A percentile compares a stretch with the other conserved stretches of the same genome.
Conservation (phyloP, 208 protist species). For the Crithidia sp. region DNA sequence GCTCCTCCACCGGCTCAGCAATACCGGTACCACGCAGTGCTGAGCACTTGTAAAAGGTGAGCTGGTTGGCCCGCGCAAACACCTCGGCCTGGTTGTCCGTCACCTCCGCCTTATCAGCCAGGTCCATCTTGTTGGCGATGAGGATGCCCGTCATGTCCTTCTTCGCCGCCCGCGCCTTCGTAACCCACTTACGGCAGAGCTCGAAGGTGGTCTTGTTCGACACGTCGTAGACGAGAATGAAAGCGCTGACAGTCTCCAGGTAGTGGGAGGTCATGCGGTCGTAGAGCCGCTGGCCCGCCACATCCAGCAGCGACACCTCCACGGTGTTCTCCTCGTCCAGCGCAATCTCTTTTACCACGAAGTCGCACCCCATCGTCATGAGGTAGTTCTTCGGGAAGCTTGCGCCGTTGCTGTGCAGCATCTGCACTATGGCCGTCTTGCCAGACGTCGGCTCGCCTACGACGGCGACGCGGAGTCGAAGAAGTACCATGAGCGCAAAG, state of each 20-base stretch:
- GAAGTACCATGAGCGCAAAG: constrained; percentile 69
- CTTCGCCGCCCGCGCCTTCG: constrained; percentile 47
- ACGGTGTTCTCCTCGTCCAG: constrained; percentile 84
- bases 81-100: constrained; percentile 86
- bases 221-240: constrained; percentile 90
- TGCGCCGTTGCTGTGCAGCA: constrained; percentile 88
- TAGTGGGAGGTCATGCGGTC: constrained; percentile 77
- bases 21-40: constrained; percentile 82
- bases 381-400: constrained; percentile 92
- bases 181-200: constrained; percentile 83
- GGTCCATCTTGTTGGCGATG: constrained; percentile 91
- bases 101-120: constrained; percentile 87
- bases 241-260: constrained; percentile 66
- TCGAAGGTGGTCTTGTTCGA: constrained; percentile 93
- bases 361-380: constrained; percentile 94
- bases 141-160: constrained; percentile 80
- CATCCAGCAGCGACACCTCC: constrained; percentile 88
- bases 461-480: constrained; percentile 86
- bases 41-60: constrained; percentile 90
- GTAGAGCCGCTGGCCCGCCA: constrained; percentile 89
- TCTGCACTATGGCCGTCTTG: constrained; percentile 93
- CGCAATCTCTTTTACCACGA: constrained; percentile 87
- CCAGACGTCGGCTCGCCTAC: constrained; percentile 88
- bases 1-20: constrained; percentile 81
- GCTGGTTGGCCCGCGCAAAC: constrained; percentile 69